phyloP scores from a whole-genome alignment of 1,284 basidiomycete species.

The Ustilago loliicola region DNA sequence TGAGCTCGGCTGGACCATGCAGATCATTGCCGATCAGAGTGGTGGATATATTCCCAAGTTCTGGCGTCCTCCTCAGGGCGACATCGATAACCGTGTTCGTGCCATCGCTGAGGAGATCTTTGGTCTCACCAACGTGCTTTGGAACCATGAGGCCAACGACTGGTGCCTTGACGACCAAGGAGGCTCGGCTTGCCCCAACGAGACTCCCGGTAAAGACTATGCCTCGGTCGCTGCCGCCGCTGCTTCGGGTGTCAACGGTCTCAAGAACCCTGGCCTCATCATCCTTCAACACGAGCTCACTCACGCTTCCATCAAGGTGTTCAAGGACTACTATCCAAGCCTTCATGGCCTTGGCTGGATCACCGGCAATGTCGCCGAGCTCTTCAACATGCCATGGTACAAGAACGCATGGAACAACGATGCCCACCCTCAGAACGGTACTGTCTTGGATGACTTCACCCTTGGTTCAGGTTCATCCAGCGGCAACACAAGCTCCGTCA shows the following conservation, averaged over 20 bases:
- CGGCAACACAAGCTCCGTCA: slow-evolving; percentile 2
- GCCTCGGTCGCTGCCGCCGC: slow-evolving; percentile 49
- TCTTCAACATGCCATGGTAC: slow-evolving; percentile 54
- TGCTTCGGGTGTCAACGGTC: slow-evolving; percentile 27
- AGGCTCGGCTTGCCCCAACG: slow-evolving; percentile 42
- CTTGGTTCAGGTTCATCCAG: slow-evolving; percentile 12
- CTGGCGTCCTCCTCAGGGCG: slow-evolving; percentile 68
- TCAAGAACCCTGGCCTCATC: slow-evolving; percentile 77
- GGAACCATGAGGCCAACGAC: slow-evolving; percentile 65
- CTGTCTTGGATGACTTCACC: slow-evolving; percentile 28
- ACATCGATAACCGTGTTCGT: slow-evolving; percentile 69
- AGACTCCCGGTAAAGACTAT: slow-evolving; percentile 38
- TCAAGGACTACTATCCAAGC: slow-evolving; percentile 78
- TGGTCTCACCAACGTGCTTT: slow-evolving; percentile 64
- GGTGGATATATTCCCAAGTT: slow-evolving; percentile 71
- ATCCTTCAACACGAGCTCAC: slow-evolving; percentile 87
- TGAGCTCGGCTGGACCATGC: slow-evolving; percentile 91
- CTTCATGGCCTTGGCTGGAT: slow-evolving; percentile 80
- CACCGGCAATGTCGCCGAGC: slow-evolving; percentile 41
- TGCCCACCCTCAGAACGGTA: slow-evolving; percentile 25
- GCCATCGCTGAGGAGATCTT: slow-evolving; percentile 69
- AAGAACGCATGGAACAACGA: slow-evolving; percentile 50
- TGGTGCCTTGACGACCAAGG: slow-evolving; percentile 66
- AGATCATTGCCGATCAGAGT: slow-evolving; percentile 77
- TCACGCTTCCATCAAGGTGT: slow-evolving; percentile 77